phyloP scores from a whole-genome alignment of 176 grass and related monocot species.

The Oryza meridionalis region DNA sequence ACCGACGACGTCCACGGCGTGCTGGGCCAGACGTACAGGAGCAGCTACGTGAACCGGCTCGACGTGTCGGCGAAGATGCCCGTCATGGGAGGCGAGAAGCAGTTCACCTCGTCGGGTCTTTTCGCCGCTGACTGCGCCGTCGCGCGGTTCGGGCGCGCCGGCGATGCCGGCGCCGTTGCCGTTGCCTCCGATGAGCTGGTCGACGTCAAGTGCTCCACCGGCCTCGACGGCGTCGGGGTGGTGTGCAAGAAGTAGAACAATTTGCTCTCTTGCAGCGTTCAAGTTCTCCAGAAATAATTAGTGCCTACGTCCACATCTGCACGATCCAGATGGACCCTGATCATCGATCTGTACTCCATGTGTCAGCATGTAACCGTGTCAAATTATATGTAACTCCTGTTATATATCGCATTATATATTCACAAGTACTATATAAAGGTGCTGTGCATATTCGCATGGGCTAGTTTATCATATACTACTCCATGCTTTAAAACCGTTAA shows the following conservation, averaged over 20 bases:
- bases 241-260: constrained; percentile 19
- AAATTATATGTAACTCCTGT: neutral
- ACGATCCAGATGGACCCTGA: neutral
- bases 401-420: neutral
- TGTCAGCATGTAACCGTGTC: neutral
- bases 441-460: too few species aligned
- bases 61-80: constrained; percentile 37
- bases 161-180: neutral
- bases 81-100: constrained; percentile 29
- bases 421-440: too few species aligned
- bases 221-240: constrained; percentile 18
- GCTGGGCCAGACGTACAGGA: constrained; percentile 38
- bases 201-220: constrained; percentile 35
- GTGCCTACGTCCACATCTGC: neutral
- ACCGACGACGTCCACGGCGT: constrained; percentile 51
- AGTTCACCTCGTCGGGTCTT: constrained; percentile 5
- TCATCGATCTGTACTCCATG: neutral
- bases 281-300: neutral
- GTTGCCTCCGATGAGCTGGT: neutral
- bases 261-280: neutral
- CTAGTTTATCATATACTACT: too few species aligned
- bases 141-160: neutral
- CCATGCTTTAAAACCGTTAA: too few species aligned
- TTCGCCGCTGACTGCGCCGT: constrained; percentile 34
- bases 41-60: constrained; percentile 39